Evolutionary conservation across 805 yeast genomes (phyloP), one percentile per base, ranked within the genome.

Genomic region (Helenozyma rhizophorensis): DNA sequence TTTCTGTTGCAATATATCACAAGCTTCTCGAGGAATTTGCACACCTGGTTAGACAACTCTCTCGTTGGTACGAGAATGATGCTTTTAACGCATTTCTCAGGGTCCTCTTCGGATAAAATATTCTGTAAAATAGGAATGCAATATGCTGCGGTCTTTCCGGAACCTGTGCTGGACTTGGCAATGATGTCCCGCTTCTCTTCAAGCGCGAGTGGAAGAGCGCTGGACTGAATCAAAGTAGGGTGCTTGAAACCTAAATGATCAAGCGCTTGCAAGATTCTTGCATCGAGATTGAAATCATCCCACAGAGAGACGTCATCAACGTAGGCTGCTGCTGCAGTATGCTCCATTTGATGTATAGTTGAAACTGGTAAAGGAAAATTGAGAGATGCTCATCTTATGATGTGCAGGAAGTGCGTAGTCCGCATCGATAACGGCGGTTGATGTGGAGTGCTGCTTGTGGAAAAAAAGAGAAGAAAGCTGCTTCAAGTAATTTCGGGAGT

Each of bases 81-180:
- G 29, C 85, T 78, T 39, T 72, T 69, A 30, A 71, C 65, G 48
- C 53, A 16, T 46, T 43, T 24, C 47, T 55, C 38, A 47, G 62
- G 27, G 7, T 33, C 34, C n/a, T 42, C 50, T 3, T 62, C 65
- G 14, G 67, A 62, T 38, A 90, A 64, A 25, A 93, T 74, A 25
- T 78, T 72, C 56, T 93, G 95, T 25, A 93, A 58, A 12, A 93
- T 80, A 6, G 98, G 98, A 30, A 90, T 73, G 42, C 82, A 62
- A 54, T 90, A 90, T 1, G 97, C 95, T 9, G 86, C 84, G 0
- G 97, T 90, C 59, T 90, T 90, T 44, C 97, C 97, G 7, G 96
- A 83, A 4, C 98, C 98, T 0, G 98, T 90, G 16, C 86, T 78
- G 6, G 97, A 96, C 54, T 84, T 80, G 23, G 97, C 97, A 28